phyloP scores from a whole-genome alignment of 768 basidiomycete genomes.

The Amanita pallidorosea region DNA sequence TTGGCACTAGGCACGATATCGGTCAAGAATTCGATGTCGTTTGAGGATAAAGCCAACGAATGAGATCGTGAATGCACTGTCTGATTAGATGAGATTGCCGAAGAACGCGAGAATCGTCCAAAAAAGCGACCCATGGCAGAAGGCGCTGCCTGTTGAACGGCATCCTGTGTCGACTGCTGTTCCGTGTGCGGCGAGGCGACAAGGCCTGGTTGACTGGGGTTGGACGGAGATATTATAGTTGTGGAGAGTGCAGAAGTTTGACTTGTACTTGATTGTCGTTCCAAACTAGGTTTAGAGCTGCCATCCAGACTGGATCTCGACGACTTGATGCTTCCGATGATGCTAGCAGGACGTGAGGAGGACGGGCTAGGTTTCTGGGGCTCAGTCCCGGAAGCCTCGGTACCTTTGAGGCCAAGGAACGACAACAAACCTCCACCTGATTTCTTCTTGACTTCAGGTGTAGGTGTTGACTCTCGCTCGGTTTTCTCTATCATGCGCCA shows the following conservation, averaged over 20 bases:
- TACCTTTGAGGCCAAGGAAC: conserved; percentile 47
- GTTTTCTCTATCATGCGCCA: conserved; percentile 64
- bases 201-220: neutral
- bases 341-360: conserved; percentile 3
- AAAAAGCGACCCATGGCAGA: conserved; percentile 82
- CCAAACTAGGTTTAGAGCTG: conserved; percentile 8
- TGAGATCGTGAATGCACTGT: conserved; percentile 19
- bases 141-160: conserved; percentile 15
- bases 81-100: conserved; percentile 19
- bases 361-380: conserved; percentile 10
- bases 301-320: conserved; percentile 9
- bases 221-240: neutral
- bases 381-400: conserved; percentile 8
- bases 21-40: conserved; percentile 76
- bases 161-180: conserved; percentile 8
- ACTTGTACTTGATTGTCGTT: conserved; percentile 2
- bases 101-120: conserved; percentile 53
- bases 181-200: conserved; percentile 5
- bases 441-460: conserved; percentile 41
- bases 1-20: conserved; percentile 51
- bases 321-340: conserved; percentile 8
- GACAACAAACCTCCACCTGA: conserved; percentile 51
- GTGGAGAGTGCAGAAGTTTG: neutral
- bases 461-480: conserved; percentile 19
- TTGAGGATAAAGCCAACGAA: conserved; percentile 62